Conservation (phyloP, 352 stramenopile species). For the Globisporangium nodosum region DNA sequence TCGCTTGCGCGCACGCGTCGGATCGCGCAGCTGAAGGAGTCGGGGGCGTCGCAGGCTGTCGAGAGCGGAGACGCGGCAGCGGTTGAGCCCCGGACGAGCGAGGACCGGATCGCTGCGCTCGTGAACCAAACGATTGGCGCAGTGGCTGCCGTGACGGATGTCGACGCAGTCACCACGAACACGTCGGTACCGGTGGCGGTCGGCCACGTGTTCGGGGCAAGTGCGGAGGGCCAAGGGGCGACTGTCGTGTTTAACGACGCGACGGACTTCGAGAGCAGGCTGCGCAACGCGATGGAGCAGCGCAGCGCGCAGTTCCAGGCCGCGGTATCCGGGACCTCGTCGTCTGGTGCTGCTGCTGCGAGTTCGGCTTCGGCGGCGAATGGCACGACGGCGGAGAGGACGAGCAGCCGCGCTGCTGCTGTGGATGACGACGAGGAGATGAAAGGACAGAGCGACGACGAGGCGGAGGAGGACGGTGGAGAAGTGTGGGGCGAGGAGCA, state of each 20-base stretch:
- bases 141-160: slow-evolving; percentile 16
- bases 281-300: slow-evolving; percentile 76
- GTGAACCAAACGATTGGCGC: slow-evolving; percentile 37
- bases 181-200: background rate
- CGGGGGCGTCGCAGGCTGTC: background rate
- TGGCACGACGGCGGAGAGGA: background rate
- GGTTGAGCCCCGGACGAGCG: slow-evolving; percentile 16
- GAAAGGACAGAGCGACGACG: slow-evolving; percentile 24
- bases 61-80: background rate
- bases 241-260: slow-evolving; percentile 80
- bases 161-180: background rate
- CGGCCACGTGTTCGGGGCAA: slow-evolving; percentile 44
- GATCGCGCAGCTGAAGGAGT: slow-evolving; percentile 36
- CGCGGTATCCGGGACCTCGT: background rate
- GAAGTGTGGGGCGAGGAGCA: slow-evolving; percentile 80
- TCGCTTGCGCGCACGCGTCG: slow-evolving; percentile 65
- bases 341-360: too few relatives aligned
- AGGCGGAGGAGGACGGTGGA: slow-evolving; percentile 24
- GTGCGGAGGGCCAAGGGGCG: slow-evolving; percentile 30
- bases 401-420: background rate
- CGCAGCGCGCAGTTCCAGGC: slow-evolving; percentile 48
- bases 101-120: slow-evolving; percentile 58
- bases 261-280: slow-evolving; percentile 74
- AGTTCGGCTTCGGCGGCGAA: background rate
- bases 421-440: slow-evolving; percentile 28